A percentile compares a stretch with the other conserved stretches of the same genome.
Evolutionary conservation across 495 filamentous ascomycete genomes (phyloP).

Genomic region (Podospora anserina): DNA sequence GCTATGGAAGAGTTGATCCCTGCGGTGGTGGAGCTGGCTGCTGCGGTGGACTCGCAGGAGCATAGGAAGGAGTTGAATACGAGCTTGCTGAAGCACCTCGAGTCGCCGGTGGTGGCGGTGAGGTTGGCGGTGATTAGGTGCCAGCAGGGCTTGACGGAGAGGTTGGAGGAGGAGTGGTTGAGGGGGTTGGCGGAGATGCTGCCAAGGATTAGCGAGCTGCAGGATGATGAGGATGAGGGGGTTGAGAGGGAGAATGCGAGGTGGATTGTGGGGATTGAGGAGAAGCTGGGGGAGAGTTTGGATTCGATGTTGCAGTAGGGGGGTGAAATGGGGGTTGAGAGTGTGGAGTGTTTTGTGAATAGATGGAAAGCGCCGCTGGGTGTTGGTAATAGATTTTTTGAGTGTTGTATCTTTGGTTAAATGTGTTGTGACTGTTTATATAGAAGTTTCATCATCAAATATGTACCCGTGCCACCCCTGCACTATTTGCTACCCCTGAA

Average conservation of each 20-base stretch:
- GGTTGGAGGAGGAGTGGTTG: slow-evolving; percentile 89
- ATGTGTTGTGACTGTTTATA: too few relatives aligned
- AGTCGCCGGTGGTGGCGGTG: slow-evolving; percentile 61
- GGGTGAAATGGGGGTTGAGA: neutral
- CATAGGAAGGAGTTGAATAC: slow-evolving; percentile 86
- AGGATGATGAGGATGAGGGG: slow-evolving; percentile 91
- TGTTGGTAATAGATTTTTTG: neutral
- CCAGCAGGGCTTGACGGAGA: slow-evolving; percentile 70
- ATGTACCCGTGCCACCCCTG: too few relatives aligned
- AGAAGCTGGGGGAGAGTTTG: slow-evolving; percentile 78
- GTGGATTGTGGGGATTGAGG: slow-evolving; percentile 86
- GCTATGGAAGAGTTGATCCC: slow-evolving; percentile 43
- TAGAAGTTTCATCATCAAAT: too few relatives aligned
- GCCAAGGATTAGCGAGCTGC: slow-evolving; percentile 86
- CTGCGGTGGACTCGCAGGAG: slow-evolving; percentile 71
- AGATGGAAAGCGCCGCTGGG: neutral
- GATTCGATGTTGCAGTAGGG: slow-evolving; percentile 81
- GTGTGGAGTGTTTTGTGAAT: neutral
- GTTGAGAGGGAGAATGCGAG: slow-evolving; percentile 83
- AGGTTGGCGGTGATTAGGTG: slow-evolving; percentile 76
- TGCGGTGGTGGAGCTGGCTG: slow-evolving; percentile 73
- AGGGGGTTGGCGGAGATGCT: slow-evolving; percentile 87
- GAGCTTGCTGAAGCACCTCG: slow-evolving; percentile 68
- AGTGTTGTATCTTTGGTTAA: too few relatives aligned
- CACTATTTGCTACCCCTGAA: too few relatives aligned